Evolutionary conservation across 495 filamentous ascomycete species (phyloP), one percentile per base, ranked within the genome.

Genomic region (Hypoxylon subgilvum): DNA sequence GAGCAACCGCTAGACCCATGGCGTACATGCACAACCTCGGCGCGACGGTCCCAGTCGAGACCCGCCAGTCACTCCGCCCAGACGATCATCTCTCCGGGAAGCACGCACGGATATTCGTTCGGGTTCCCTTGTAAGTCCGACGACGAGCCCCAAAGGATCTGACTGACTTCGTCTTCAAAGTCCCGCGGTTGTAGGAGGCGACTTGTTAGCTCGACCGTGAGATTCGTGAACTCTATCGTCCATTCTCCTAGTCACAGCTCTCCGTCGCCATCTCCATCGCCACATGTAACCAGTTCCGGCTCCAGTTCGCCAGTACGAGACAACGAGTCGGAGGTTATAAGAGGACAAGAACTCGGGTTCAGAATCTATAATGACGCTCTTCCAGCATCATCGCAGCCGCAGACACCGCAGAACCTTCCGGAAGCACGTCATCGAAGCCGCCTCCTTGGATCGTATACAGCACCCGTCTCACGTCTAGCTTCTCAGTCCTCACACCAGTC

Each of bases 381-480:
- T 38, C 73, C 81, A 6, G 71, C 79, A 18, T 70, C 69, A 2
- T 71, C 69, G 2, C 83, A 86, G 57, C 83, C 83, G 13, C 80
- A 80, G 51, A 86, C 83, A 6, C 82, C 83, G 6, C 71, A 72
- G 25, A 74, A 82, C 44, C 68, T 86, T 8, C 78, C 80, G 2
- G 79, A 81, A 64, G 66, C 78, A 18, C 73, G 77, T 8, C 79
- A 79, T 43, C 76, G 69, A 40, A 79, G 78, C 38, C 76, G 74
- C 17, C 63, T 79, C 41, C 65, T 69, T 10, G 73, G 77, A 12
- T 67, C 73, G 7, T 80, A 74, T 61, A 83, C 80, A 12, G 78
- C 72, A 3, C 77, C 80, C 13, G 41, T 61, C 18, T 55, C 62
- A 28, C 62, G 62, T 32, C 4, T 28, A 18, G 18, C 40, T 8